Base-by-base conservation (phyloP, 1,284 basidiomycete genomes). In the Ceratobasidium sp. region DNA sequence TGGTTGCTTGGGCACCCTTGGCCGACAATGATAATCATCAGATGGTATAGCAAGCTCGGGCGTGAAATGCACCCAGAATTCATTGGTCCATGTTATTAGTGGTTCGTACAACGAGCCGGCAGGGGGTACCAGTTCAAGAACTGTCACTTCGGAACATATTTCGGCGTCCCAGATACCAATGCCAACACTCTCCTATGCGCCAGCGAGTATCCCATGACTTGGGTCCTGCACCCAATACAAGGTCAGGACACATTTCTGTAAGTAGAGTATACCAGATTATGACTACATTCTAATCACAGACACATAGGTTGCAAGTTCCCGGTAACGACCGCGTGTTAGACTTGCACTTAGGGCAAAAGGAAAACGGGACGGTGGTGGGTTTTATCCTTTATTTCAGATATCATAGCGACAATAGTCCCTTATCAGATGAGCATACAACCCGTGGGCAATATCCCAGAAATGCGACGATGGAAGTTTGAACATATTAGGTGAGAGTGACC, bases 81-180 rank as follows among this genome's bases (percentile, higher is more conserved):
- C 17, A 51, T 51, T 4, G 36, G 9, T 24, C 19, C 50, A 27
- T 24, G 54, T 5, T 22, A 5, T 11, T 36, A 60, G 57, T 60
- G 57, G 57, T 60, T 29, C 36, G 57, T 60, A 8, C 57, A 60
- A 24, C 57, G 57, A n/a, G 57, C 57, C 4, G 57, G 57, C 6
- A 33, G 57, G 36, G 57, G 57, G 7, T 60, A 60, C 36, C 57
- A 60, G 36, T 44, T 60, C 14, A 60, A 60, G 33, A 60, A 60
- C 57, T 60, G 57, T 44, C 57, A 60, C 22, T 60, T 60, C 24
- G 57, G 57, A 14, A 60, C 57, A 11, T 60, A 60, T 33, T n/a
- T 60, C 22, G 57, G 29, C 5, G 57, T 60, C 3, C 57, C 29
- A 33, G 22, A n/a, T 33, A 36, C 36, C 17, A n/a, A 41, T 15